Conservation (phyloP, 345 rosid species). For the Citrus sinensis region DVS_A1.0 CM039167.1:25513501-25514000, state of each 20-base stretch:
- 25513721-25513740: no score
- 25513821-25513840: not conserved
- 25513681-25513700: not conserved
- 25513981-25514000: slow-evolving; percentile 11
- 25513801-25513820: not conserved
- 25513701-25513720: no score
- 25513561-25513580: not conserved
- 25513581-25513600: not conserved
- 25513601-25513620: no score
- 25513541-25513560: not conserved
- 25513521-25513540: not conserved
- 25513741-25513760: no score
- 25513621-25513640: no score
- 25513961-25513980: not conserved
- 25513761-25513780: no score
- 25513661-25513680: not conserved
- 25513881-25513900: not conserved
- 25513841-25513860: no score
- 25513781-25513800: not conserved
- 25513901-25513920: not conserved
- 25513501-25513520: not conserved
- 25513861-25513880: not conserved
- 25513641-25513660: not conserved
- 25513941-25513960: not conserved
- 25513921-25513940: not conserved